Evolutionary conservation across 1,284 basidiomycete species (phyloP), one percentile per base, ranked within the genome.

Genomic region (Melampsora americana): DNA sequence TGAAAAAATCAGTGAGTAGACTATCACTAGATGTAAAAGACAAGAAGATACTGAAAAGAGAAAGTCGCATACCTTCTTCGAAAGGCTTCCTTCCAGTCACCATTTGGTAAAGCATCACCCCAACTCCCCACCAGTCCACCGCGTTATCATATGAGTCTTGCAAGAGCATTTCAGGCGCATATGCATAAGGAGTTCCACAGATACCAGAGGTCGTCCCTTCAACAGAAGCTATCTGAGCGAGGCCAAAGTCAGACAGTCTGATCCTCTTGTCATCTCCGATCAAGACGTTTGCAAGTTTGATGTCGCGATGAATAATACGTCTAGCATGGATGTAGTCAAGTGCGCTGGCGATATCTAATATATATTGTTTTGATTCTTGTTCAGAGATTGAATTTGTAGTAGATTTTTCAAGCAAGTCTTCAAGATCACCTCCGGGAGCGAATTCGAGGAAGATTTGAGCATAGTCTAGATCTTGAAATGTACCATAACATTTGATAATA

Each of bases 281-380:
- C 72, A 99, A 88, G 77, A 99, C 95, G 83, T 99, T 98, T 50
- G 92, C 95, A 35, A 95, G 95, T 81, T 98, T 99, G 85, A 99
- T 97, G 81, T 99, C 95, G 28, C 95, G 91, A 83, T 99, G 95
- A 77, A 99, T 94, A 82, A 99, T 98, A 79, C 92, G 93, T 11
- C 91, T 88, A 79, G 91, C 90, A 82, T 99, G 96, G 11, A 99
- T 87, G 81, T 98, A 99, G 79, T 90, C 88, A 61, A 99, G 86
- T 5, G 96, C 96, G 39, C 39, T 42, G 11, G 6, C 39, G 39
- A 42, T 5, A 11, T 42, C 39, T 42, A 42, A 11, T 42, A 42
- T 1, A 42, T 9, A 9, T 42, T 9, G 11, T 12, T 42, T 42
- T 5, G 39, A 9, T 11, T 42, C 39, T 42, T 12, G 39, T 42